These are phyloP conservation scores for Ilyonectria robusta DNA, from an alignment of 2,329 filamentous ascomycete genomes.

Conservation along the genomic window DNA sequence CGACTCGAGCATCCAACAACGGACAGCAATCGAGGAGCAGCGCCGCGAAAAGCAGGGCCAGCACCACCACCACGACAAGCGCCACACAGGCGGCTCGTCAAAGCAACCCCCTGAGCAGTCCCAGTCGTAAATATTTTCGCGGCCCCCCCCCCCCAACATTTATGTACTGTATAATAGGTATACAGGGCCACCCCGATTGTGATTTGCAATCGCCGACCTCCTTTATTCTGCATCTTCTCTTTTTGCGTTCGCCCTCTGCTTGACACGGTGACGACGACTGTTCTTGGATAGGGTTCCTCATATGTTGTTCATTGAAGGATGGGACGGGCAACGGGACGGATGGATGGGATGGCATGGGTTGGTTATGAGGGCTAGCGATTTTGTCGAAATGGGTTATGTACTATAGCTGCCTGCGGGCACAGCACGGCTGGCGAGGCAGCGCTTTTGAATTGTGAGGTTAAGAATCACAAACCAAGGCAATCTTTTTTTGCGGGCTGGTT, in stretches of 20 bases:
- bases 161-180: conserved; percentile 45
- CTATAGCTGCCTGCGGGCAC: conserved; percentile 30
- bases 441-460: conserved; percentile 25
- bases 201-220: conserved; percentile 34
- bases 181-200: conserved; percentile 32
- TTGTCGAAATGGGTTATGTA: conserved; percentile 36
- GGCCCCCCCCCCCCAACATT: conserved; percentile 12
- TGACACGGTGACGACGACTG: conserved; percentile 25
- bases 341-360: conserved; percentile 24
- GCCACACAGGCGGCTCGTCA: conserved; percentile 48
- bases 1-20: conserved; percentile 94
- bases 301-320: conserved; percentile 26
- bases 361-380: conserved; percentile 35
- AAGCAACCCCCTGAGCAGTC: conserved; percentile 54
- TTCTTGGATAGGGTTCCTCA: conserved; percentile 28
- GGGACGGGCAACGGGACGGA: conserved; percentile 28
- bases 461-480: conserved; percentile 27
- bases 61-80: conserved; percentile 59
- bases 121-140: conserved; percentile 28
- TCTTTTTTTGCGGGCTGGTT: conserved; percentile 23
- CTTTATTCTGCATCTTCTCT: conserved; percentile 28
- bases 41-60: conserved; percentile 84
- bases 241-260: conserved; percentile 24
- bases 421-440: conserved; percentile 24
- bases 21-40: conserved; percentile 90